These are phyloP conservation scores for Elasticomyces elasticus DNA, from an alignment of 495 filamentous ascomycete species.

Conservation along the genomic window DNA sequence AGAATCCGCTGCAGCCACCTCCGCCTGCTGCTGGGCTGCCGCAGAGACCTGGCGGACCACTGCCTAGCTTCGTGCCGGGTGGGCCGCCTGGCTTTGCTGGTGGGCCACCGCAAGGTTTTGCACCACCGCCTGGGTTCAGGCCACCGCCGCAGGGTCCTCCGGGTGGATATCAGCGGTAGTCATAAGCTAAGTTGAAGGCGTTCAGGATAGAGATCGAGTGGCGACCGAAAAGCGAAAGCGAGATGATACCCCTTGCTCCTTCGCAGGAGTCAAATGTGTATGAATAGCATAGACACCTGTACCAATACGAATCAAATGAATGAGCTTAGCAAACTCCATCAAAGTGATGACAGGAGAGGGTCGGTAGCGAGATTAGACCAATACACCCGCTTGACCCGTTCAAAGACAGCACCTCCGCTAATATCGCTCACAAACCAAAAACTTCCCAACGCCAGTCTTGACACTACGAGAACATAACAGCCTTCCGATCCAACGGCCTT, in stretches of 20 bases:
- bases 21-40: slow-evolving; percentile 16
- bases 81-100: background rate
- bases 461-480: slow-evolving; percentile 64
- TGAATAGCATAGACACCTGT: background rate
- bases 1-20: slow-evolving; percentile 9
- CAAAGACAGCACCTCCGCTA: too few relatives aligned
- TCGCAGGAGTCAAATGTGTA: background rate
- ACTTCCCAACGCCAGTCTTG: too few relatives aligned
- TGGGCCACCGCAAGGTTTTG: slow-evolving; percentile 12
- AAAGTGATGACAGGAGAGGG: too few relatives aligned
- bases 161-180: slow-evolving; percentile 6
- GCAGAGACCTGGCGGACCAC: slow-evolving; percentile 19
- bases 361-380: too few relatives aligned
- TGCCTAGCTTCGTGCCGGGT: too few relatives aligned
- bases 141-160: slow-evolving; percentile 21
- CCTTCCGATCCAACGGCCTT: slow-evolving; percentile 82
- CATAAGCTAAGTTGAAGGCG: too few relatives aligned
- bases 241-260: background rate
- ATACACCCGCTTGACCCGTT: too few relatives aligned
- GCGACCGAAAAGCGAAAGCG: too few relatives aligned
- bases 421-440: too few relatives aligned
- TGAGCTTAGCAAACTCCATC: too few relatives aligned
- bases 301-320: background rate
- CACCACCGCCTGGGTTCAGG: slow-evolving; percentile 42
- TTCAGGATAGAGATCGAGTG: background rate